These are phyloP conservation scores for Rhodofomes roseus DNA, from an alignment of 1,284 basidiomycete genomes.

Conservation along the genomic window DNA sequence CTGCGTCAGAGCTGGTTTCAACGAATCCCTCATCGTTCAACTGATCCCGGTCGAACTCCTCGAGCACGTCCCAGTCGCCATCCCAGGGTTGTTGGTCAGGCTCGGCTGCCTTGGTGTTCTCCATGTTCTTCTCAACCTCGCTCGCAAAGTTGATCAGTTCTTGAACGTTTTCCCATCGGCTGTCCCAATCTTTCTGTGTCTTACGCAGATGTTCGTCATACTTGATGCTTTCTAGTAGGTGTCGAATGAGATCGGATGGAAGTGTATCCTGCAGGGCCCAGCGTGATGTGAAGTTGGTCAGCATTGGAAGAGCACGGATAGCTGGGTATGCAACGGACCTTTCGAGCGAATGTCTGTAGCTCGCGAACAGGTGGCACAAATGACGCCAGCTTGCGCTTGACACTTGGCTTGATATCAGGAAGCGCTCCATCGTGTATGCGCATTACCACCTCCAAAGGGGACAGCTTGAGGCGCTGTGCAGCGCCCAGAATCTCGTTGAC, in stretches of 20 bases:
- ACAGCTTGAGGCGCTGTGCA: constrained; percentile 49
- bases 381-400: constrained; percentile 57
- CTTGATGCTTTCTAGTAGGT: constrained; percentile 54
- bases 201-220: constrained; percentile 73
- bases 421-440: constrained; percentile 55
- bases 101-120: not conserved
- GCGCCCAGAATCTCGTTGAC: constrained; percentile 54
- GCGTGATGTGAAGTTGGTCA: not conserved
- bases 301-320: not conserved
- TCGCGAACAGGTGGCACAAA: constrained; percentile 59
- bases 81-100: constrained; percentile 14
- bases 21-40: constrained; percentile 14
- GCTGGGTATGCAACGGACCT: constrained; percentile 33
- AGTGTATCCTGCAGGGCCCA: constrained; percentile 44
- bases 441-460: constrained; percentile 61
- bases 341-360: constrained; percentile 52
- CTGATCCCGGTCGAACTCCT: constrained; percentile 21
- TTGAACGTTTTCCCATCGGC: constrained; percentile 83
- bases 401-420: constrained; percentile 61
- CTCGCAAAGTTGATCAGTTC: constrained; percentile 76
- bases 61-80: constrained; percentile 10
- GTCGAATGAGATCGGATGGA: constrained; percentile 65
- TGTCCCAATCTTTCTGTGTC: constrained; percentile 71
- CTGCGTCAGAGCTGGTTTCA: not conserved
- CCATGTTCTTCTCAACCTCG: constrained; percentile 36